Conservation (phyloP, 768 basidiomycete species). For the Trametes maxima region DNA sequence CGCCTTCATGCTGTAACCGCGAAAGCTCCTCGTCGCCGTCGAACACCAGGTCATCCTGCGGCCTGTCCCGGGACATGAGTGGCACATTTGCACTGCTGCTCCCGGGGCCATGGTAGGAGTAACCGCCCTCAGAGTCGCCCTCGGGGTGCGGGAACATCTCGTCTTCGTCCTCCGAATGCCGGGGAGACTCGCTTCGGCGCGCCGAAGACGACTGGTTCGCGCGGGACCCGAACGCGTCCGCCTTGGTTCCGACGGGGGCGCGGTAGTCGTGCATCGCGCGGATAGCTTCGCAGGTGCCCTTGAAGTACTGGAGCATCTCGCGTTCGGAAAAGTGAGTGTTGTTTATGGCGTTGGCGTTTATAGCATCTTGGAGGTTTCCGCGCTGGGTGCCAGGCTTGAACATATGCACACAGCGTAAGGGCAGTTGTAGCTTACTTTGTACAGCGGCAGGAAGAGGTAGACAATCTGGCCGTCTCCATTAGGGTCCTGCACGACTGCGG, state of each 20-base stretch:
- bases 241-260: slow-evolving; percentile 45
- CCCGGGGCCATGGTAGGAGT: slow-evolving; percentile 56
- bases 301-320: slow-evolving; percentile 88
- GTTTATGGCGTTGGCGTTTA: slow-evolving; percentile 84
- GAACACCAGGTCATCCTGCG: slow-evolving; percentile 66
- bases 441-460: slow-evolving; percentile 93
- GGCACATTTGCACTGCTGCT: slow-evolving; percentile 44
- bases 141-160: slow-evolving; percentile 77
- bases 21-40: slow-evolving; percentile 78
- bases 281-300: slow-evolving; percentile 91
- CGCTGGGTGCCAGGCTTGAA: slow-evolving; percentile 45
- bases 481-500: slow-evolving; percentile 91
- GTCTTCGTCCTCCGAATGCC: slow-evolving; percentile 43
- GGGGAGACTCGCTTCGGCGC: slow-evolving; percentile 22
- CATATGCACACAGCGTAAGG: not conserved
- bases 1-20: slow-evolving; percentile 43
- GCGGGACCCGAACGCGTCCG: slow-evolving; percentile 24
- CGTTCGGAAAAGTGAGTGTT: slow-evolving; percentile 83
- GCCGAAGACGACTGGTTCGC: slow-evolving; percentile 27
- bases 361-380: slow-evolving; percentile 94
- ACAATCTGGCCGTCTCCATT: slow-evolving; percentile 94
- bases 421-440: slow-evolving; percentile 57
- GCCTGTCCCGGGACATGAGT: slow-evolving; percentile 54
- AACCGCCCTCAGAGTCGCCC: slow-evolving; percentile 72
- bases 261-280: slow-evolving; percentile 93